These are phyloP conservation scores for Lipomyces starkeyi DNA, from an alignment of 805 yeast species.

Conservation along the genomic window DNA sequence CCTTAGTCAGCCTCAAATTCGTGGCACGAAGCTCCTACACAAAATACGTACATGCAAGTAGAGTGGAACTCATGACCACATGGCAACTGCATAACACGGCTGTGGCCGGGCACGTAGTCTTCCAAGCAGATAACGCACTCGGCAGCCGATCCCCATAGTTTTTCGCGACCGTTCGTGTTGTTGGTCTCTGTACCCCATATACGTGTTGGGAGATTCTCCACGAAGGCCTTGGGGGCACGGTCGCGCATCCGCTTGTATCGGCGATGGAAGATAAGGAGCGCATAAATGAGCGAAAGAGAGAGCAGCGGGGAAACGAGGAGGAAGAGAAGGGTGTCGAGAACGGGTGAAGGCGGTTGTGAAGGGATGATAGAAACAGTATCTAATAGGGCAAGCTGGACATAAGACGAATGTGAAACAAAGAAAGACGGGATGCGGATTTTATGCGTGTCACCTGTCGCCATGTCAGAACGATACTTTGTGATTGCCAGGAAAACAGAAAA, in stretches of 20 bases:
- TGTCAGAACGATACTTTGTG: neutral
- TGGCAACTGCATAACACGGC: conserved; percentile 58
- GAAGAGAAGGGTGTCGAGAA: conserved; percentile 47
- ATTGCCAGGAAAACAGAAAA: neutral
- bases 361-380: conserved; percentile 39
- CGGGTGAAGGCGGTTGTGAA: conserved; percentile 43
- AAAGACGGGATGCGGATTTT: conserved; percentile 57
- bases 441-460: conserved; percentile 47
- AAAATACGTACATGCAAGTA: conserved; percentile 50
- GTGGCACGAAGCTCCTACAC: neutral
- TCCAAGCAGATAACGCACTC: conserved; percentile 69
- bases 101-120: conserved; percentile 54
- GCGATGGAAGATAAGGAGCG: conserved; percentile 47
- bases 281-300: conserved; percentile 48
- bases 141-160: conserved; percentile 52
- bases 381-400: conserved; percentile 37
- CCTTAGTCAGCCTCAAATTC: neutral
- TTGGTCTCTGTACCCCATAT: conserved; percentile 41
- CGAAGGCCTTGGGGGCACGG: conserved; percentile 49
- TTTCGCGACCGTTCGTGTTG: conserved; percentile 39
- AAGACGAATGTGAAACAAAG: conserved; percentile 57
- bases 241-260: conserved; percentile 45
- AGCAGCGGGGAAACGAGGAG: conserved; percentile 51
- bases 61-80: conserved; percentile 69
- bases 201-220: conserved; percentile 48